Evolutionary conservation across 805 yeast species (phyloP).

Genomic region (Starmerella vitae): DNA sequence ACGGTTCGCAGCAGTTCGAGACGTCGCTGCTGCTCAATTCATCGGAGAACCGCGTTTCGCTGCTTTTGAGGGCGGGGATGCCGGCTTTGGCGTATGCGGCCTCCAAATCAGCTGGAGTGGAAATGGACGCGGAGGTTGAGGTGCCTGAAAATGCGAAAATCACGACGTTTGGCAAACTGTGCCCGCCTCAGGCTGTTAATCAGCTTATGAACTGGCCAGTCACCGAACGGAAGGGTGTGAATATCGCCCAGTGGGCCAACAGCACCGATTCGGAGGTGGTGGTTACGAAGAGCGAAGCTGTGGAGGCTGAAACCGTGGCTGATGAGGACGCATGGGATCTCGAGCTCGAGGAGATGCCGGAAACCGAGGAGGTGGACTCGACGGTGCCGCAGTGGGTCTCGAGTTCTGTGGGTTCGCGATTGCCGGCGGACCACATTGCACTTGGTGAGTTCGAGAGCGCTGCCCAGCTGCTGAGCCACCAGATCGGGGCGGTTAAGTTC

Average conservation of each 20-base stretch:
- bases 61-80: conserved; percentile 66
- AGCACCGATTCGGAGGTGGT: conserved; percentile 18
- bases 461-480: conserved; percentile 80
- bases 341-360: conserved; percentile 52
- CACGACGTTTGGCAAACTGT: conserved; percentile 30
- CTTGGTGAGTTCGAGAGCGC: conserved; percentile 96
- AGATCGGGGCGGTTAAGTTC: conserved; percentile 72
- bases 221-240: conserved; percentile 31
- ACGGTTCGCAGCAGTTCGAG: conserved; percentile 63
- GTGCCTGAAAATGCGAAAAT: conserved; percentile 57
- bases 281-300: conserved; percentile 17
- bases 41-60: conserved; percentile 57
- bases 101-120: conserved; percentile 76
- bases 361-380: conserved; percentile 41
- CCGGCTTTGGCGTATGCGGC: conserved; percentile 83
- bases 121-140: conserved; percentile 58
- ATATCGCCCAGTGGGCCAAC: conserved; percentile 23
- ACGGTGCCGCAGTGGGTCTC: conserved; percentile 32
- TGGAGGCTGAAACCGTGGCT: conserved; percentile 19
- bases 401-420: conserved; percentile 82
- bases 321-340: conserved; percentile 45
- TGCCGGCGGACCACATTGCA: conserved; percentile 87
- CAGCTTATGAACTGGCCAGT: conserved; percentile 65
- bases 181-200: conserved; percentile 39
- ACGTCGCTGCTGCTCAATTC: conserved; percentile 69